phyloP scores from a whole-genome alignment of 495 filamentous ascomycete genomes.

The Astrocystis sublimbata region DNA sequence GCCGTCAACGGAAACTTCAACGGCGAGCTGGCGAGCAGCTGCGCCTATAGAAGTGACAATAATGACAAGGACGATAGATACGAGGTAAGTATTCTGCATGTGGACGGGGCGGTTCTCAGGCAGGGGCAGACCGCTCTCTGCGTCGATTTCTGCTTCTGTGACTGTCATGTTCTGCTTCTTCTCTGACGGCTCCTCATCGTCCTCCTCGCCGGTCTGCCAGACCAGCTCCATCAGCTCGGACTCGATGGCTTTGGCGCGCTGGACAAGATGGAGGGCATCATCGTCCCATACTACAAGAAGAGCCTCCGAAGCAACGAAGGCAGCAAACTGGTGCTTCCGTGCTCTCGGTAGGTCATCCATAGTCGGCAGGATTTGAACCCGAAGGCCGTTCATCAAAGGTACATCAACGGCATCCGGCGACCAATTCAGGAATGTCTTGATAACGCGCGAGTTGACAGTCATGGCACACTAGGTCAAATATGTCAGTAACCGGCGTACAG shows the following conservation, averaged over 20 bases:
- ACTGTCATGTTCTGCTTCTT: slow-evolving; percentile 47
- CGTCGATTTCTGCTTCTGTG: slow-evolving; percentile 60
- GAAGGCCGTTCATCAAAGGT: slow-evolving; percentile 71
- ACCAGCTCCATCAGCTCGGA: slow-evolving; percentile 72
- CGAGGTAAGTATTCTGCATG: slow-evolving; percentile 65
- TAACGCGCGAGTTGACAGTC: slow-evolving; percentile 74
- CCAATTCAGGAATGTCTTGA: slow-evolving; percentile 72
- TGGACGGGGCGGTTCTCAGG: slow-evolving; percentile 65
- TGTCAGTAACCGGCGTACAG: not conserved
- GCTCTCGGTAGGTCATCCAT: slow-evolving; percentile 66
- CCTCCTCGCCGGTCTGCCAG: slow-evolving; percentile 57
- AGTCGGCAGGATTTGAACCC: slow-evolving; percentile 70
- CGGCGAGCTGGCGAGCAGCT: slow-evolving; percentile 65
- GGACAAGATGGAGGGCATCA: slow-evolving; percentile 66
- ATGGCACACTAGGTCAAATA: slow-evolving; percentile 61
- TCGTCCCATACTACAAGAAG: slow-evolving; percentile 77
- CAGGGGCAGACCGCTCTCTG: slow-evolving; percentile 66
- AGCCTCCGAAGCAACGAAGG: slow-evolving; percentile 68
- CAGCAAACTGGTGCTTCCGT: slow-evolving; percentile 73
- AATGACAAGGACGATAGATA: slow-evolving; percentile 62
- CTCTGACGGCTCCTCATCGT: slow-evolving; percentile 48
- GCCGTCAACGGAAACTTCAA: slow-evolving; percentile 65
- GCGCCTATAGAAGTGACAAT: slow-evolving; percentile 65
- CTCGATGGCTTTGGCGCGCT: slow-evolving; percentile 67
- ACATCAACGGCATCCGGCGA: slow-evolving; percentile 71